Percentiles rank a stretch among this genome's conserved stretches.
Conservation (phyloP, 768 basidiomycete species). For the Lentinus tigrinus region DNA sequence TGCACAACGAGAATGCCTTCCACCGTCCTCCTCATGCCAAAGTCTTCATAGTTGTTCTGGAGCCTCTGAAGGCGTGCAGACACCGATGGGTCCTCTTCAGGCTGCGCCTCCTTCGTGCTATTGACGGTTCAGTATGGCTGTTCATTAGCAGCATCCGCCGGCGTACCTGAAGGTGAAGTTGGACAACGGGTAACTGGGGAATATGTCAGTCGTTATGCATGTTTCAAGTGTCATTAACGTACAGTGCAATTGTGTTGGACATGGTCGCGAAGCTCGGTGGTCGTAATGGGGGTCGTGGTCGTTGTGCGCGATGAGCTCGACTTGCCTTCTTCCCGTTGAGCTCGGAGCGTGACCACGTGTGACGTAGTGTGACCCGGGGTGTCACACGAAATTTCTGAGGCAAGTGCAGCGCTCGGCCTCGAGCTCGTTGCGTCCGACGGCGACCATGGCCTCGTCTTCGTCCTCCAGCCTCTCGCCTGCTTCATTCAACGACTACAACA, state of each 20-base stretch:
- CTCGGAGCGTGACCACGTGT: background rate
- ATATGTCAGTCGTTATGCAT: background rate
- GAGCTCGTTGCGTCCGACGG: background rate
- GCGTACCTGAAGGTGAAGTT: constrained; percentile 89
- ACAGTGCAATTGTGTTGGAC: constrained; percentile 56
- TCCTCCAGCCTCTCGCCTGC: constrained; percentile 19
- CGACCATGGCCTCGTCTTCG: constrained; percentile 3
- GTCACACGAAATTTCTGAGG: background rate
- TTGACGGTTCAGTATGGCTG: background rate
- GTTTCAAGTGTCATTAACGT: background rate
- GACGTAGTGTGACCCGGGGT: background rate
- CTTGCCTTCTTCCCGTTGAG: background rate
- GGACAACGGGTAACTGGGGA: constrained; percentile 71
- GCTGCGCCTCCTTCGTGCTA: constrained; percentile 95
- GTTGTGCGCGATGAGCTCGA: background rate
- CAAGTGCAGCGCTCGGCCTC: background rate
- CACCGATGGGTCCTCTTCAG: constrained; percentile 96
- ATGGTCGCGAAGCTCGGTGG: constrained; percentile 23
- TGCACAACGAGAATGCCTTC: constrained; percentile 90
- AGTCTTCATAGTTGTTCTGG: constrained; percentile 95
- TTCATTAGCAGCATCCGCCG: background rate
- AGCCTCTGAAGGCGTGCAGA: constrained; percentile 91
- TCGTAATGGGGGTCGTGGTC: background rate
- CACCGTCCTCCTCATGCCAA: constrained; percentile 94
- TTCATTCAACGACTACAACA: constrained; percentile 54